Evolutionary conservation across 768 basidiomycete species (phyloP).

Genomic region (Hygrocybe punicea): DNA sequence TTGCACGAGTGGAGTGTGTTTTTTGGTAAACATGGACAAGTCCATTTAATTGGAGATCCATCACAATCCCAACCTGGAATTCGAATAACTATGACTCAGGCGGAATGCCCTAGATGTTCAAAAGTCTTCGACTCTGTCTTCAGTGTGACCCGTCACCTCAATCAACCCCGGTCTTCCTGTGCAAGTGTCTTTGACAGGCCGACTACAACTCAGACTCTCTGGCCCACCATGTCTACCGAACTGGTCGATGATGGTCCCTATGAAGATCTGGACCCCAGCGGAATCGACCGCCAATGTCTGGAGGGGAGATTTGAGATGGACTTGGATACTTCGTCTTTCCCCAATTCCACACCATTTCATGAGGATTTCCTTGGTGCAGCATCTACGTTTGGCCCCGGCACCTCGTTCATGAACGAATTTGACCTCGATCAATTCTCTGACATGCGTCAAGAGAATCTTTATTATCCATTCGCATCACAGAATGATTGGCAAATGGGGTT

Average conservation of each 20-base stretch:
- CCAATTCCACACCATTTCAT: not conserved
- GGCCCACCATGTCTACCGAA: not conserved
- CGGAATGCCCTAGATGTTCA: not conserved
- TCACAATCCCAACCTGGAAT: too few species aligned
- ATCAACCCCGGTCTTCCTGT: not conserved
- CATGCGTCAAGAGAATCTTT: conserved; percentile 19
- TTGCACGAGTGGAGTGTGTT: too few species aligned
- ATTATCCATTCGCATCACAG: conserved; percentile 30
- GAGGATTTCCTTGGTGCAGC: conserved; percentile 8
- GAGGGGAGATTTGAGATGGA: not conserved
- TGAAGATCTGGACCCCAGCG: not conserved
- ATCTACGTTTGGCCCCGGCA: conserved; percentile 11
- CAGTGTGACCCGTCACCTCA: not conserved
- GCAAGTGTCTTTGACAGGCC: not conserved
- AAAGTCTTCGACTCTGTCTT: not conserved
- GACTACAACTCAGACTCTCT: not conserved
- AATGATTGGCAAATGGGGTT: conserved; percentile 33
- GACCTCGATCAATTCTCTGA: conserved; percentile 21
- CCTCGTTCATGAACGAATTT: conserved; percentile 28
- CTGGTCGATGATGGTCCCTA: not conserved
- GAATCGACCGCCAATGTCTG: not conserved
- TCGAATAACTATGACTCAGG: too few species aligned
- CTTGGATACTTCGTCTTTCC: not conserved
- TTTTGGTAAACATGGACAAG: too few species aligned
- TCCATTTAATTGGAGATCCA: too few species aligned